Evolutionary conservation across 169 alveolate genomes (phyloP).

Genomic region (Plasmodium chabaudi): DNA sequence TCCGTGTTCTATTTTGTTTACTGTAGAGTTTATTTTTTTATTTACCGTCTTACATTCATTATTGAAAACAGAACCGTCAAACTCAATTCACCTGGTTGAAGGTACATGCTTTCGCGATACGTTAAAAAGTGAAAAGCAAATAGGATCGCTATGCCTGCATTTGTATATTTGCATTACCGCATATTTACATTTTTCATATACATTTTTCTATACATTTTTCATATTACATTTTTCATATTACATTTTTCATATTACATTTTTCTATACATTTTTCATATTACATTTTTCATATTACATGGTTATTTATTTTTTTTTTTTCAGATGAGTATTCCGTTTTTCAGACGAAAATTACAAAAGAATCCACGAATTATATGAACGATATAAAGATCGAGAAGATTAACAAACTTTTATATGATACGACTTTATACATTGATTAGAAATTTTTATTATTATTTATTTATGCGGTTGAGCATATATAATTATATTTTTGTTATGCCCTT

Average conservation of each 20-base stretch:
- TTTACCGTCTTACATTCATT: conserved; percentile 49
- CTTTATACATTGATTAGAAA: conserved; percentile 37
- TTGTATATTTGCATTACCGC: no score
- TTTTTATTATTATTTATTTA: background rate
- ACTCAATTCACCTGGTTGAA: conserved; percentile 39
- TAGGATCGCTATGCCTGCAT: background rate
- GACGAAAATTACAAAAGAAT: conserved; percentile 16
- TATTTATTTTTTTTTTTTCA: background rate
- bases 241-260: background rate
- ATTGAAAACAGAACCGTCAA: conserved; percentile 55
- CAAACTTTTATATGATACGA: conserved; percentile 41
- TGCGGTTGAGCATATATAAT: no score
- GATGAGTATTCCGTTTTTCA: conserved; percentile 44
- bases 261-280: no score
- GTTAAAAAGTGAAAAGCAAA: background rate
- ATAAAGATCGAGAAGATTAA: conserved; percentile 46
- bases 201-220: no score
- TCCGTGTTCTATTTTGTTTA: conserved; percentile 38
- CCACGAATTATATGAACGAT: conserved; percentile 24
- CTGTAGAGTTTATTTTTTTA: conserved; percentile 33
- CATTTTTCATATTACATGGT: no score
- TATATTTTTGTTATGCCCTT: no score
- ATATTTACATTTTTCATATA: no score
- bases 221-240: background rate
- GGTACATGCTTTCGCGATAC: background rate